Base-by-base conservation (phyloP, 257 asterid genomes). In the Petrea volubilis region DNA sequence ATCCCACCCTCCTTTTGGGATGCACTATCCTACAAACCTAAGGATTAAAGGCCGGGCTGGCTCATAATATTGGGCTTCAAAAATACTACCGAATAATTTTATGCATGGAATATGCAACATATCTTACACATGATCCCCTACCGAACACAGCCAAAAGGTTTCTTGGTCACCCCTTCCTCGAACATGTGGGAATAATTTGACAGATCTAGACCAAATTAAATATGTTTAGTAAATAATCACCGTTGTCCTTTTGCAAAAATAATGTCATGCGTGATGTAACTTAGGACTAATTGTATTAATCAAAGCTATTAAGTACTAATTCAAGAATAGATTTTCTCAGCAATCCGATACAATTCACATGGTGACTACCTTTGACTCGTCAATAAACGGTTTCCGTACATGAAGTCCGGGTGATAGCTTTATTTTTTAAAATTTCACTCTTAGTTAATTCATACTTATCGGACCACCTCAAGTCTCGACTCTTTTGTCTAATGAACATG, bases 231-330 rank as follows among this genome's bases (percentile, higher is more conserved):
- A 10, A 3, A 58, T 52, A 7, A 12, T 38, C 6, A n/a, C 3
- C 5, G n/a, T 67, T 75, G 69, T 71, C 52, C 59, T 46, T 63
- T 68, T 55, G 77, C 73, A 29, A 59, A 38, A 33, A 49, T 81
- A 36, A 78, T 76, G 86, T 84, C 88, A 84, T 76, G 86, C 79
- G 33, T 81, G 88, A 84, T 69, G 83, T 70, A 76, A 70, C 60
- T 8, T 33, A 43, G 25, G n/a, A 4, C 25, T 27, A 8, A 15
- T 21, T n/a, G 46, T 40, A 20, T 4, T 62, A 75, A 68, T 13
- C 23, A 52, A 27, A 24, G 0, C n/a, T 29, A 60, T 31, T 63
- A 56, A n/a, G 7, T 61, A 34, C 10, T 12, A 44, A 12, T 44
- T 1, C 50, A 13, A 1, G 3, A 13, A 63, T 17, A 38, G 2